These are phyloP conservation scores for Cubamyces lactineus DNA, from an alignment of 768 basidiomycete species.

Conservation along the genomic window DNA sequence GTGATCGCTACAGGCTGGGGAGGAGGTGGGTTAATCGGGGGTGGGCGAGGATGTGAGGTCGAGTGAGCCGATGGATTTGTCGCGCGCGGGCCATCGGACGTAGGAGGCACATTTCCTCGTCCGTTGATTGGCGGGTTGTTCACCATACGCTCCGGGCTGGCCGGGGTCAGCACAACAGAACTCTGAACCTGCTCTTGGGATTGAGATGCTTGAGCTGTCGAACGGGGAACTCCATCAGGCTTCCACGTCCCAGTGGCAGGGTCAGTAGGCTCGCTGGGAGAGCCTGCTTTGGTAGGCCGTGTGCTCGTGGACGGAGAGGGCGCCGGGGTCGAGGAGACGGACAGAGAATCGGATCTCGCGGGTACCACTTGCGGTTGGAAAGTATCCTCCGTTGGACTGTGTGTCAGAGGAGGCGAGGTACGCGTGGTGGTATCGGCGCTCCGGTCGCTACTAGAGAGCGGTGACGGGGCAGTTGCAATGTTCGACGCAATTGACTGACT, in stretches of 20 bases:
- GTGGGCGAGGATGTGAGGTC: constrained; percentile 9
- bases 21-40: constrained; percentile 13
- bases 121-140: constrained; percentile 10
- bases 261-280: constrained; percentile 12
- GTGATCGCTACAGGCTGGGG: constrained; percentile 29
- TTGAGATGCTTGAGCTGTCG: constrained; percentile 1
- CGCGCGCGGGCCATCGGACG: neutral
- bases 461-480: constrained; percentile 15
- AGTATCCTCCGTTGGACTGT: constrained; percentile 20
- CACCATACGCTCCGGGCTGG: constrained; percentile 16
- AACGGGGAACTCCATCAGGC: constrained; percentile 7
- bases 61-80: constrained; percentile 1
- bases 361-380: constrained; percentile 9
- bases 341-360: constrained; percentile 30
- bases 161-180: constrained; percentile 20
- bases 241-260: constrained; percentile 21
- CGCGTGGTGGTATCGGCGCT: constrained; percentile 14
- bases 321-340: constrained; percentile 38
- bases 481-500: constrained; percentile 1
- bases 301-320: constrained; percentile 24
- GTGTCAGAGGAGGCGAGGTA: constrained; percentile 4
- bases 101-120: neutral
- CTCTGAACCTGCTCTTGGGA: constrained; percentile 5
- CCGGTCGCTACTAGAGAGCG: constrained; percentile 16
- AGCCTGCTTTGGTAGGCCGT: neutral